phyloP scores from a whole-genome alignment of 1,139 yeast genomes.

The Arxiozyma bovina region DNA sequence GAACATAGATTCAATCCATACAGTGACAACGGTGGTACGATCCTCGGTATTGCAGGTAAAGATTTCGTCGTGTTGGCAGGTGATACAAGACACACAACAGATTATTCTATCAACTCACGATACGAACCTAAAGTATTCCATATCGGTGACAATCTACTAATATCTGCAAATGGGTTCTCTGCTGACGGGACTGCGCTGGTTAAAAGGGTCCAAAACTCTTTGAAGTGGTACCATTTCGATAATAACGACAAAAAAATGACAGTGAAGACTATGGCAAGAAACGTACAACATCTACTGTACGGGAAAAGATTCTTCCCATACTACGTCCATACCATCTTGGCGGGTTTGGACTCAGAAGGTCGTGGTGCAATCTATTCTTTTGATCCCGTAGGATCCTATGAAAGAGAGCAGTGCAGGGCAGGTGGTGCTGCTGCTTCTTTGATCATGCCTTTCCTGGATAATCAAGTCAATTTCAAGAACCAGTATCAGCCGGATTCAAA shows the following conservation, averaged over 20 bases:
- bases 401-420: slow-evolving; percentile 94
- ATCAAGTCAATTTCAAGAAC: slow-evolving; percentile 91
- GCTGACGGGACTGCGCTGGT: slow-evolving; percentile 90
- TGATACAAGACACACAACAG: slow-evolving; percentile 92
- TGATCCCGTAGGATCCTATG: slow-evolving; percentile 97
- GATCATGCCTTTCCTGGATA: slow-evolving; percentile 95
- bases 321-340: slow-evolving; percentile 88
- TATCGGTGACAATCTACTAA: slow-evolving; percentile 78
- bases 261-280: slow-evolving; percentile 74
- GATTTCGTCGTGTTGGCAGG: slow-evolving; percentile 97
- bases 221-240: slow-evolving; percentile 91
- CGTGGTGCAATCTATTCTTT: slow-evolving; percentile 92
- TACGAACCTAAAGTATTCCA: slow-evolving; percentile 85
- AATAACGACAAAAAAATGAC: slow-evolving; percentile 61
- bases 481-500: slow-evolving; percentile 74
- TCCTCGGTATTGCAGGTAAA: slow-evolving; percentile 93
- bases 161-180: slow-evolving; percentile 93
- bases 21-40: slow-evolving; percentile 95
- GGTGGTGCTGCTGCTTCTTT: slow-evolving; percentile 96
- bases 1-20: slow-evolving; percentile 95
- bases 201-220: slow-evolving; percentile 62
- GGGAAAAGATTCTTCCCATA: slow-evolving; percentile 95
- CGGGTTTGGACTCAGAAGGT: slow-evolving; percentile 91
- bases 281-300: slow-evolving; percentile 81
- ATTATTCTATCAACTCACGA: slow-evolving; percentile 87